Percentiles rank a stretch among this genome's conserved stretches.
phyloP scores from a whole-genome alignment of 306 rosid species.

The Castanea crenata region DNA sequence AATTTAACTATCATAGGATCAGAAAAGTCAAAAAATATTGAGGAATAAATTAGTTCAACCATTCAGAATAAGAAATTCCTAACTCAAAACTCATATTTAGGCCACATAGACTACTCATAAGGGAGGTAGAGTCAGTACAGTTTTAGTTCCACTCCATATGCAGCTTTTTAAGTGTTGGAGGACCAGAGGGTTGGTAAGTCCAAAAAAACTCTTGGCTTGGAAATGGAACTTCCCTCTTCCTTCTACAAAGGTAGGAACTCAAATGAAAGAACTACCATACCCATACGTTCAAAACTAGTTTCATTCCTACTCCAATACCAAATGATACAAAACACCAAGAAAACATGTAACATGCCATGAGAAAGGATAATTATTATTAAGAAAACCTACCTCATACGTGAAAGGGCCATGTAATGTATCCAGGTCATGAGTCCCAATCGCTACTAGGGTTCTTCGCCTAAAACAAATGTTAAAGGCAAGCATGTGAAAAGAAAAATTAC shows the following conservation, averaged over 20 bases:
- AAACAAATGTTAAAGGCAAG: conserved; percentile 5
- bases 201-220: neutral
- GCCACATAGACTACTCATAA: neutral
- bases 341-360: conserved; percentile 8
- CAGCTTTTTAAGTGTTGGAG: neutral
- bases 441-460: conserved; percentile 93
- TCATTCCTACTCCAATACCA: neutral
- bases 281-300: neutral
- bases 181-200: neutral
- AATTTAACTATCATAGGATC: neutral
- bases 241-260: neutral
- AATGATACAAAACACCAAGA: conserved; percentile 2
- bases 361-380: neutral
- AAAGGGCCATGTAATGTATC: conserved; percentile 80
- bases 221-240: neutral
- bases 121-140: neutral
- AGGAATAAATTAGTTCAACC: neutral
- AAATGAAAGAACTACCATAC: neutral
- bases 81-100: neutral
- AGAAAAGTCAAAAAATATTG: neutral
- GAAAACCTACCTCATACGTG: conserved; percentile 79
- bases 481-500: conserved; percentile 11
- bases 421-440: conserved; percentile 97
- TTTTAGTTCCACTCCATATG: neutral
- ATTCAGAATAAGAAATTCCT: neutral